Evolutionary conservation across 352 stramenopile species (phyloP).

Genomic region (Phytopythium chamaehyphon): DNA sequence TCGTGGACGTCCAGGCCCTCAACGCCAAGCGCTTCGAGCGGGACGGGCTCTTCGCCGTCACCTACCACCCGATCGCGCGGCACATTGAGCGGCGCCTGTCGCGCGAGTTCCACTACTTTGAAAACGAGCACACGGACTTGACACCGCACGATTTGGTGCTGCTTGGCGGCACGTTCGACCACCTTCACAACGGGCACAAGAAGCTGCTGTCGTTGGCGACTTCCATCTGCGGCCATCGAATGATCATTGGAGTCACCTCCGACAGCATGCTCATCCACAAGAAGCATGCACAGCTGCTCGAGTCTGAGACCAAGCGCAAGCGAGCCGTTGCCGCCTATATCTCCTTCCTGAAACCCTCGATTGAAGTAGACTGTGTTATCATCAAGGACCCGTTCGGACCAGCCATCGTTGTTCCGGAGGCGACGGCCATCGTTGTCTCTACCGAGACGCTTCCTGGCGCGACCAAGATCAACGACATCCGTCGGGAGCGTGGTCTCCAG

Average conservation of each 20-base stretch:
- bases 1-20: conserved; percentile 58
- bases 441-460: conserved; percentile 77
- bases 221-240: conserved; percentile 36
- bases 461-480: conserved; percentile 84
- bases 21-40: conserved; percentile 59
- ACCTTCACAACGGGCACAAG: conserved; percentile 90
- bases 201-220: conserved; percentile 82
- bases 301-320: conserved; percentile 55
- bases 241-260: conserved; percentile 80
- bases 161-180: conserved; percentile 87
- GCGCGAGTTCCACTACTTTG: conserved; percentile 65
- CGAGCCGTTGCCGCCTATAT: conserved; percentile 57
- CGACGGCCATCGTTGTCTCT: conserved; percentile 79
- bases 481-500: conserved; percentile 44
- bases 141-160: conserved; percentile 56
- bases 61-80: conserved; percentile 59
- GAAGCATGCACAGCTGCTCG: conserved; percentile 63
- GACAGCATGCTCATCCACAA: conserved; percentile 81
- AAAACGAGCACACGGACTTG: conserved; percentile 56
- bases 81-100: conserved; percentile 42
- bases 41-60: conserved; percentile 51
- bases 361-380: conserved; percentile 64
- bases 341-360: conserved; percentile 51
- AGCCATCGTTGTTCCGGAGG: conserved; percentile 62
- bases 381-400: conserved; percentile 87